A percentile compares a stretch with the other conserved stretches of the same genome.
Conservation (phyloP, 257 asterid species). For the Solanum tacnaense region DNA sequence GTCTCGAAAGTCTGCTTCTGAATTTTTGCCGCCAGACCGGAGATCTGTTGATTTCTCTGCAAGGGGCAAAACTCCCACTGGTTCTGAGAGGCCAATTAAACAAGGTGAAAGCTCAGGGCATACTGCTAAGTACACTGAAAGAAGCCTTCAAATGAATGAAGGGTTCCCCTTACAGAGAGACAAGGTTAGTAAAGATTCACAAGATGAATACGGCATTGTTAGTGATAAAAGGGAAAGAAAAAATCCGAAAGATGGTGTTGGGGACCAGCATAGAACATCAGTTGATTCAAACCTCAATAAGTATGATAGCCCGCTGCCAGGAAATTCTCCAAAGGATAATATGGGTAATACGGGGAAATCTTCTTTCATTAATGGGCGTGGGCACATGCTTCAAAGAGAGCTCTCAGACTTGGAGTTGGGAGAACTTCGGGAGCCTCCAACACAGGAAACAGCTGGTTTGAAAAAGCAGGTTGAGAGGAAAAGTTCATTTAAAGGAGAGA, state of each 20-base stretch:
- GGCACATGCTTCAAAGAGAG: slow-evolving; percentile 55
- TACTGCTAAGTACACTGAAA: slow-evolving; percentile 40
- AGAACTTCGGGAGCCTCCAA: slow-evolving; percentile 71
- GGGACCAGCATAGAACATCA: slow-evolving; percentile 29
- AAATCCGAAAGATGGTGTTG: slow-evolving; percentile 29
- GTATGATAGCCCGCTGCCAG: slow-evolving; percentile 29
- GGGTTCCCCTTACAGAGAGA: slow-evolving; percentile 32
- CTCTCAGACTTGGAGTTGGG: slow-evolving; percentile 85
- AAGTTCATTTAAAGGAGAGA: slow-evolving; percentile 46
- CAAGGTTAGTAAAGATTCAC: slow-evolving; percentile 23
- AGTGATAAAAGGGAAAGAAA: slow-evolving; percentile 29
- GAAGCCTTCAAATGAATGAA: slow-evolving; percentile 32
- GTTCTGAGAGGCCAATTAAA: slow-evolving; percentile 46
- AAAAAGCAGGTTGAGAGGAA: slow-evolving; percentile 48
- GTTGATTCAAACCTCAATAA: slow-evolving; percentile 28
- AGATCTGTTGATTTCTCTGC: slow-evolving; percentile 34
- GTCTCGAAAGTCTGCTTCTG: slow-evolving; percentile 32
- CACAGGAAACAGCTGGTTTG: slow-evolving; percentile 40
- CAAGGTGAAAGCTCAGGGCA: slow-evolving; percentile 31
- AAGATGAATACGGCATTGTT: slow-evolving; percentile 21
- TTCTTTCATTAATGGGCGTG: slow-evolving; percentile 46
- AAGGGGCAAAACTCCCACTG: slow-evolving; percentile 25
- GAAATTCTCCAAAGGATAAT: slow-evolving; percentile 41
- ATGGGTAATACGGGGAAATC: slow-evolving; percentile 22
- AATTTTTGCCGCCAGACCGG: slow-evolving; percentile 37